A percentile compares a stretch with the other conserved stretches of the same genome.
Conservation (phyloP, 2,329 filamentous ascomycete species). For the Arthrobotrys conoides region DNA sequence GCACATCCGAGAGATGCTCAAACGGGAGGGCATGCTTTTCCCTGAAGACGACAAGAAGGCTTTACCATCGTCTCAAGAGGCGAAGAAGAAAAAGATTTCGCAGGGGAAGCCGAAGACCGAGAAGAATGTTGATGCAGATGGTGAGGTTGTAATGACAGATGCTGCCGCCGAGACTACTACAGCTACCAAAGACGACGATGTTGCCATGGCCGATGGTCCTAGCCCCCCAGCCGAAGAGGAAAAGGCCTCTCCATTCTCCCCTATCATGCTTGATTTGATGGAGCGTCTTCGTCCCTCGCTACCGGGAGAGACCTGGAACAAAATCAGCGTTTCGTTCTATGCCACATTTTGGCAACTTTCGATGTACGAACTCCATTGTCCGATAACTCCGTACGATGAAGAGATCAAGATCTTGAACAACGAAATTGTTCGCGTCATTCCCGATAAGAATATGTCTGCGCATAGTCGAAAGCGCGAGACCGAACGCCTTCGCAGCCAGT, state of each 20-base stretch:
- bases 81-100: constrained; percentile 60
- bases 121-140: constrained; percentile 49
- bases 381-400: constrained; percentile 81
- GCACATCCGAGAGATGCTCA: constrained; percentile 72
- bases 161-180: constrained; percentile 60
- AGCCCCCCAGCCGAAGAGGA: constrained; percentile 65
- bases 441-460: constrained; percentile 72
- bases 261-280: constrained; percentile 81
- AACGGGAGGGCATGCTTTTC: constrained; percentile 65
- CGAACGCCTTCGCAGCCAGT: constrained; percentile 77
- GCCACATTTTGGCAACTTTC: constrained; percentile 93
- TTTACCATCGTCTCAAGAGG: constrained; percentile 63
- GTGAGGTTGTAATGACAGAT: constrained; percentile 58
- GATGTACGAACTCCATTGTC: constrained; percentile 83
- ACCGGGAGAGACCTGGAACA: constrained; percentile 76
- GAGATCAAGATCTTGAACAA: constrained; percentile 79
- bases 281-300: constrained; percentile 76
- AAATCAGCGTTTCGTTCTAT: constrained; percentile 84
- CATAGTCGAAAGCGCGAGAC: constrained; percentile 72
- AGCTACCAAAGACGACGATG: constrained; percentile 65
- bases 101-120: constrained; percentile 46
- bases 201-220: constrained; percentile 67
- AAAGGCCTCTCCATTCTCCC: constrained; percentile 73
- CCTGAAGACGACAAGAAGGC: constrained; percentile 62
- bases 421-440: constrained; percentile 79